Base-by-base conservation (phyloP, 352 stramenopile species). In the Globisporangium splendens region DNA sequence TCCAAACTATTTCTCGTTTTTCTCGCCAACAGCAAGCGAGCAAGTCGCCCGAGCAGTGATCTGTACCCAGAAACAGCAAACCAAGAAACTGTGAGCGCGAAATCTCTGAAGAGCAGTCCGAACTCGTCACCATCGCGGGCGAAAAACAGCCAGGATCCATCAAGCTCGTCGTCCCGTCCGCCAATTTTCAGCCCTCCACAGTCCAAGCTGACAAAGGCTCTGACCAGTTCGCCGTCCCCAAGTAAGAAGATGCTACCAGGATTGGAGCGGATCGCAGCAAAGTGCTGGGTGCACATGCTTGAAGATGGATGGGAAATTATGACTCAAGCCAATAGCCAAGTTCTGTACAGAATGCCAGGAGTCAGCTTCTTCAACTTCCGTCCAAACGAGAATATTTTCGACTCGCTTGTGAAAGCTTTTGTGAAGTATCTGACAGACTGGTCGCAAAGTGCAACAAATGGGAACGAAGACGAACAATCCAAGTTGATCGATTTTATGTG, bases 341-440 rank as follows among this genome's bases (percentile, higher is more conserved):
- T 80, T 46, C 54, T 88, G n/a, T 91, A 86, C 70, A 84, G 76
- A 33, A 88, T 86, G 69, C 83, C 86, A 1, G 77, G 69, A 41
- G 73, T 77, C 1, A 72, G 63, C 51, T 95, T 93, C 59, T 80
- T 86, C 24, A 72, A 88, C 33, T 81, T 92, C 38, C 59, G 70
- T 2, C 83, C 84, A 8, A 88, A 90, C 49, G 72, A 86, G 48
- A 93, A 80, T 28, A 71, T 95, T n/a, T 91, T 93, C 21, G 77
- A 91, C 51, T 73, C 72, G n/a, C 64, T 90, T 12, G 71, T 75
- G 42, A 79, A 77, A 41, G 83, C 86, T 6, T 89, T 73, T 33
- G 56, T 57, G 28, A 64, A 72, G 42, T 91, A 78, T 58, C 48
- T 90, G 42, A 56, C 63, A 42, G 54, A 70, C 13, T 90, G 74